These are phyloP conservation scores for Sporisorium reilianum DNA, from an alignment of 1,284 basidiomycete species.

Conservation along the genomic window DNA sequence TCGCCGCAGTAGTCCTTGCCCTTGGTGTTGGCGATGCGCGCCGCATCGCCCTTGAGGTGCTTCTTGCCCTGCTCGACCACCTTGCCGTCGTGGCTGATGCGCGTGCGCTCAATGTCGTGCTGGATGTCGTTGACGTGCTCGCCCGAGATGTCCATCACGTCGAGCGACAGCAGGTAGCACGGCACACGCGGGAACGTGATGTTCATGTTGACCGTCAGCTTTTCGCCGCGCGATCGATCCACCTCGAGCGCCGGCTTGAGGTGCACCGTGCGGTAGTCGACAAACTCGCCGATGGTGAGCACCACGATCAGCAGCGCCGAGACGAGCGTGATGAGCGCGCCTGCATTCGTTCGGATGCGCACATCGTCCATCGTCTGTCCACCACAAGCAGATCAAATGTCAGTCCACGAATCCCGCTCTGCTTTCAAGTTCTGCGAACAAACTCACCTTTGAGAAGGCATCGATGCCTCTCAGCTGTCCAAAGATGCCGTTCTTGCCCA, in stretches of 20 bases:
- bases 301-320: conserved; percentile 91
- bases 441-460: conserved; percentile 93
- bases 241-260: conserved; percentile 70
- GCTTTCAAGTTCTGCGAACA: neutral
- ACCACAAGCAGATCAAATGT: neutral
- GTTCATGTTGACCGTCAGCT: conserved; percentile 89
- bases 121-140: conserved; percentile 80
- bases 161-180: conserved; percentile 81
- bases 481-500: conserved; percentile 58
- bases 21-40: conserved; percentile 46
- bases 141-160: conserved; percentile 98
- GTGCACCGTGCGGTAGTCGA: conserved; percentile 90
- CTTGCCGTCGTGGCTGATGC: conserved; percentile 77
- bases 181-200: conserved; percentile 96
- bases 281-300: conserved; percentile 91
- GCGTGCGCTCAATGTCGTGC: conserved; percentile 88
- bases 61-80: conserved; percentile 50
- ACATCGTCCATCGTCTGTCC: conserved; percentile 68
- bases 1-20: conserved; percentile 75
- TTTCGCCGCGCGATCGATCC: conserved; percentile 93
- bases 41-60: conserved; percentile 62
- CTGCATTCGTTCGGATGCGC: conserved; percentile 66
- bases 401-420: neutral
- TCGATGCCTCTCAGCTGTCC: conserved; percentile 75
- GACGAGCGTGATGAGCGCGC: conserved; percentile 79